Base-by-base conservation (phyloP, 345 rosid genomes). In the Citrus sinensis region DNA sequence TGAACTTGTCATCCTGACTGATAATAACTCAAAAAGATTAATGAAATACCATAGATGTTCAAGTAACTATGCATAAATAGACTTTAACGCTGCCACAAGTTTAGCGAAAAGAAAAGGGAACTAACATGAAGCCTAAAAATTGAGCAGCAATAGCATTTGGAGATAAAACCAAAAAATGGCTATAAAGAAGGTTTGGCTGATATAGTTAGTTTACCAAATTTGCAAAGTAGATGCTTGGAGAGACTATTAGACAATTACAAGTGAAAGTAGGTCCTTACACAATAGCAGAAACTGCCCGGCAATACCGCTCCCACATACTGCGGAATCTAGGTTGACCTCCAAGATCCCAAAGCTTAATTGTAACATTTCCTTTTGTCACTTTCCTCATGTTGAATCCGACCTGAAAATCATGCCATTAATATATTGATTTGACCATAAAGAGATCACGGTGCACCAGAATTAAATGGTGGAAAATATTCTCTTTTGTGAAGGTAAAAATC, bases 271-370 rank as follows among this genome's bases (percentile, higher is more conserved):
- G 66, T 73, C 17, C 80, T 76, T 91, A 94, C 98, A 92, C 97
- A 69, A 94, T 92, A 13, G 98, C 95, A 70, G 97, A 92, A 82
- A 92, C 97, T 35, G 97, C 89, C 81, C 97, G 98, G 42, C 97
- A 94, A 64, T 94, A 94, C 34, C 98, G 87, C 85, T 94, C 97
- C 98, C 97, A 94, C 98, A 94, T 94, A 72, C 98, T 92, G 83
- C 98, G 97, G 81, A 94, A 92, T 84, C 98, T 89, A 67, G 98
- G 98, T 78, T 92, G 92, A 86, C 98, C 98, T 77, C 98, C 98
- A 39, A 91, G 97, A 87, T 94, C 98, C 97, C 98, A 94, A 81
- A 94, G 83, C 84, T 93, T 94, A 75, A 94, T 94, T 10, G 97
- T 92, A 70, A 94, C 98, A 74, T 90, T 94, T 81, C 97, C 98